These are phyloP conservation scores for Kodamaea nitidulidarum DNA, from an alignment of 805 yeast species.

Conservation along the genomic window DNA sequence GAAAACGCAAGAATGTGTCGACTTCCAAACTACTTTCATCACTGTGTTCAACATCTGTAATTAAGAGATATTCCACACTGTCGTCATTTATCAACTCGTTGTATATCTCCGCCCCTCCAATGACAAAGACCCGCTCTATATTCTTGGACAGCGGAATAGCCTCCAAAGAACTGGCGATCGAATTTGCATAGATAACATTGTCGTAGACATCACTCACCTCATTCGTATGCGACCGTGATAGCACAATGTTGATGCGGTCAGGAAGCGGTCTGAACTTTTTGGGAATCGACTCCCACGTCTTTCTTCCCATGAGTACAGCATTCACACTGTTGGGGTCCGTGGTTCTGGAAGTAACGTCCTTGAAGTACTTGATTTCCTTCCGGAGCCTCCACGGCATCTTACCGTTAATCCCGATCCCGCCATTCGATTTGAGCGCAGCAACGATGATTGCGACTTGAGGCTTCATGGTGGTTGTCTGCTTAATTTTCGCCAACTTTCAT, in stretches of 20 bases:
- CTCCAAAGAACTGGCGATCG: slow-evolving; percentile 25
- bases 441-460: slow-evolving; percentile 53
- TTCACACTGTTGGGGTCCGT: slow-evolving; percentile 37
- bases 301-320: slow-evolving; percentile 93
- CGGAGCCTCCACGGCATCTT: slow-evolving; percentile 82
- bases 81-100: slow-evolving; percentile 44
- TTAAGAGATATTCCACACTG: slow-evolving; percentile 50
- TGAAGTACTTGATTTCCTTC: slow-evolving; percentile 82
- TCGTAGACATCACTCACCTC: slow-evolving; percentile 19
- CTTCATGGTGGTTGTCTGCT: slow-evolving; percentile 2
- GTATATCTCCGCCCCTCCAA: slow-evolving; percentile 93
- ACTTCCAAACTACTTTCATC: slow-evolving; percentile 38
- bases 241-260: slow-evolving; percentile 67
- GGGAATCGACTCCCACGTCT: slow-evolving; percentile 95
- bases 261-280: slow-evolving; percentile 76
- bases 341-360: slow-evolving; percentile 58
- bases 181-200: slow-evolving; percentile 24
- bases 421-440: slow-evolving; percentile 75
- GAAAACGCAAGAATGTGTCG: slow-evolving; percentile 64
- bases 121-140: slow-evolving; percentile 63
- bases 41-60: slow-evolving; percentile 58
- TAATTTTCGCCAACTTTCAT: background rate
- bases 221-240: slow-evolving; percentile 48
- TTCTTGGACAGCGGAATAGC: slow-evolving; percentile 33
- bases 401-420: slow-evolving; percentile 84